Evolutionary conservation across 2,329 filamentous ascomycete species (phyloP).

Genomic region (Aspergillus caelatus): DNA sequence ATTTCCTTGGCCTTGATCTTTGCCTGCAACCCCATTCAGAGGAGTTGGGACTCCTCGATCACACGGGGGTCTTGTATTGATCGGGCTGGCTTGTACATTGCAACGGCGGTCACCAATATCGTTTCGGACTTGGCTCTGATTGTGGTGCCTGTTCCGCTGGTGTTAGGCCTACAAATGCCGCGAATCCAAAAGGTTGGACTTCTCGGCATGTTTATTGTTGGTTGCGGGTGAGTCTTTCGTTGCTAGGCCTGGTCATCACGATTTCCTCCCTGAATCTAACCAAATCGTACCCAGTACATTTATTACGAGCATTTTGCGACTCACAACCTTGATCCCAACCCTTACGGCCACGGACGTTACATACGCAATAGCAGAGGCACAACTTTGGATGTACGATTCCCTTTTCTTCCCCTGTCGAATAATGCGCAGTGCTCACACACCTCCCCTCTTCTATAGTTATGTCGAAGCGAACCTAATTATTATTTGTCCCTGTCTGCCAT

Average conservation of each 20-base stretch:
- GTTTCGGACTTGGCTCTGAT: slow-evolving; percentile 25
- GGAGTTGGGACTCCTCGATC: slow-evolving; percentile 20
- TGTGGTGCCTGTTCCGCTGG: slow-evolving; percentile 23
- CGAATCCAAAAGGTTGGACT: slow-evolving; percentile 24
- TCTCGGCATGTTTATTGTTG: slow-evolving; percentile 24
- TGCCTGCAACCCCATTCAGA: slow-evolving; percentile 19
- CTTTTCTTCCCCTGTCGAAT: no score
- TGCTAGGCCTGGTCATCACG: background rate
- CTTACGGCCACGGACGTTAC: background rate
- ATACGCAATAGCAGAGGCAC: no score
- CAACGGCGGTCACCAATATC: slow-evolving; percentile 23
- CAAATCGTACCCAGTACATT: no score
- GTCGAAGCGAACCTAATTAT: slow-evolving; percentile 31
- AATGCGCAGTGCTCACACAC: no score
- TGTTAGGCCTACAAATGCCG: slow-evolving; percentile 24
- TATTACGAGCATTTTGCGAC: no score
- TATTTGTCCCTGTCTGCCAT: slow-evolving; percentile 28
- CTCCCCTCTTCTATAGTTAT: slow-evolving; percentile 14
- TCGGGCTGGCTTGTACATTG: slow-evolving; percentile 16
- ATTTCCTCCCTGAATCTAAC: no score
- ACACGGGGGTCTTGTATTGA: background rate
- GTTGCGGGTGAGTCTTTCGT: slow-evolving; percentile 26
- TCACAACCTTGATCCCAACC: background rate
- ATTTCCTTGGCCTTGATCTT: slow-evolving; percentile 24
- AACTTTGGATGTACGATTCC: no score